Evolutionary conservation across 2,329 filamentous ascomycete species (phyloP), one percentile per base, ranked within the genome.

Genomic region (Sordariomycetes sp.): DNA sequence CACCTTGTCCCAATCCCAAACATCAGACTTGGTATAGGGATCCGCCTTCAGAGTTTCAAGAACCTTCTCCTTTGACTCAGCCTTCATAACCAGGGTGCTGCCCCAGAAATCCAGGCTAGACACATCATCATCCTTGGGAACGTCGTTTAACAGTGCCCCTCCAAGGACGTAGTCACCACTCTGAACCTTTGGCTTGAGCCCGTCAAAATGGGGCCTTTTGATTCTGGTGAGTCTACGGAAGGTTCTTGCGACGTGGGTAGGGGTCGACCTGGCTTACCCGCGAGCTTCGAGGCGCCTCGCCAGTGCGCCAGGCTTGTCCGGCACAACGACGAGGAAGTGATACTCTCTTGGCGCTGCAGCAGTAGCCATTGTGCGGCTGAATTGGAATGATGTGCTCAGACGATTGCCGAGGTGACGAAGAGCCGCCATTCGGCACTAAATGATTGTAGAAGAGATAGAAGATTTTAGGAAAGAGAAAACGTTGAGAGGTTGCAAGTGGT

Each of bases 1-100:
- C 41, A 75, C 75, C 47, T 82, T 82, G 23, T 79, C 72, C 38
- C 82, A 51, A 63, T 94, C 85, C 87, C 87, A 94, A 8, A 93
- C 86, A 1, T 79, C 84, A 28, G 58, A 67, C 39, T 61, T 68
- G 8, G 69, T 65, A 59, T 94, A 94, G 8, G 87, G 63, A 60
- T 94, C 87, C 32, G 73, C 68, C 55, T 72, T 73, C 30, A 94
- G 54, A 33, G 71, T 50, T 46, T 81, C 70, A 26, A 80, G 53
- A 3, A 85, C 74, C 53, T 86, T 81, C 42, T 87, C 81, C 46
- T 71, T 75, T 8, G 70, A 78, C 41, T 75, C 70, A 7, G 82
- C 86, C 20, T 72, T 56, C 25, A 75, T 64, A 19, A 93, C 65
- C 49, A 92, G 61, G 14, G 78, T 74, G 53, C 80, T 86, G 27